Percentiles rank a stretch among this genome's conserved stretches.
Evolutionary conservation across 768 basidiomycete species (phyloP).

Genomic region (Austroboletus festivus): DNA sequence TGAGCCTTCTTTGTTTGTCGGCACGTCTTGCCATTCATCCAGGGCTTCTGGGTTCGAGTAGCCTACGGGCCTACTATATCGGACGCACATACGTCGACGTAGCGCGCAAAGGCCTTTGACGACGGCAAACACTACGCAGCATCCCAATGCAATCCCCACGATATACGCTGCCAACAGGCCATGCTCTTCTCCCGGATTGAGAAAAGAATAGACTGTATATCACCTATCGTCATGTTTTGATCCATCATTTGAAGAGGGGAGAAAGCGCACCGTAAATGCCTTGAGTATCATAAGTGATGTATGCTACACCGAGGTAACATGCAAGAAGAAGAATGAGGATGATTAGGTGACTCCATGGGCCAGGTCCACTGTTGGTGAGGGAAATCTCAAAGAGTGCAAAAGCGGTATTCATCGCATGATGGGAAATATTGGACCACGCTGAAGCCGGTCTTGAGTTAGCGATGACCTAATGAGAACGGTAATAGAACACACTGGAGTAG

Average conservation of each 20-base stretch:
- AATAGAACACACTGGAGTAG: conserved; percentile 36
- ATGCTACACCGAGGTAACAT: conserved; percentile 63
- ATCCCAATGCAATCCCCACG: conserved; percentile 53
- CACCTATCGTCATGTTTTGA: conserved; percentile 2
- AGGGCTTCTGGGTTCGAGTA: conserved; percentile 20
- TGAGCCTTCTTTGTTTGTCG: conserved; percentile 15
- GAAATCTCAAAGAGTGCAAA: conserved; percentile 59
- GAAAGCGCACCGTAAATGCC: conserved; percentile 61
- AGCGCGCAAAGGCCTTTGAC: conserved; percentile 41
- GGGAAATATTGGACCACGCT: conserved; percentile 60
- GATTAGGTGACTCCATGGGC: conserved; percentile 51
- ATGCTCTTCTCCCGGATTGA: conserved; percentile 47
- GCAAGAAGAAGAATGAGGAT: conserved; percentile 48
- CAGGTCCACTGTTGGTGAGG: conserved; percentile 48
- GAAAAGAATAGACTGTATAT: conserved; percentile 61
- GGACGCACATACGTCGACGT: conserved; percentile 34
- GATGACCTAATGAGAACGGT: not conserved
- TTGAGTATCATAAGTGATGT: conserved; percentile 59
- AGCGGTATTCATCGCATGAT: conserved; percentile 57
- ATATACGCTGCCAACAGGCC: conserved; percentile 58
- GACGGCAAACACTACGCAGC: conserved; percentile 49
- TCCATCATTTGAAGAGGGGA: conserved; percentile 1
- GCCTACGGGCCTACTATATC: conserved; percentile 9
- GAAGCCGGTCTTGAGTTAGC: not conserved
- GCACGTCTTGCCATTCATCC: conserved; percentile 48